Evolutionary conservation across 768 basidiomycete genomes (phyloP).

Genomic region (Serpula lacrymans): DNA sequence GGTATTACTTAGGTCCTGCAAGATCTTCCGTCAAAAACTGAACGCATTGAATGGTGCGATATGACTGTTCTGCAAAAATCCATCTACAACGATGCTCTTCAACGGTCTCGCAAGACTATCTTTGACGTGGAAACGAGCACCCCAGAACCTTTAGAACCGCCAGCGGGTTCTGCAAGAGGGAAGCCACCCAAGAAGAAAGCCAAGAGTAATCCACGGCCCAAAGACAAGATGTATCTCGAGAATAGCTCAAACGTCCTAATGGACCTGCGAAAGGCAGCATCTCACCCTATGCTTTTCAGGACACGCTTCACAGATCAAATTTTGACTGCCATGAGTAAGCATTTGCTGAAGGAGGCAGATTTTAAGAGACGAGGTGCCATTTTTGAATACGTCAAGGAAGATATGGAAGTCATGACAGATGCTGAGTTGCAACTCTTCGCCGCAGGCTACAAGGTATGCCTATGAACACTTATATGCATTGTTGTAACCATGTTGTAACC

Average conservation of each 20-base stretch:
- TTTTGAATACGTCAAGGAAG: slow-evolving; percentile 88
- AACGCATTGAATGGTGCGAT: slow-evolving; percentile 93
- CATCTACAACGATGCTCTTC: slow-evolving; percentile 83
- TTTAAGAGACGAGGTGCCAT: slow-evolving; percentile 81
- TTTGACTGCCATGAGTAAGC: slow-evolving; percentile 71
- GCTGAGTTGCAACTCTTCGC: slow-evolving; percentile 90
- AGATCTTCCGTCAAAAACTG: slow-evolving; percentile 89
- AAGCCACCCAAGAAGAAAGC: slow-evolving; percentile 28
- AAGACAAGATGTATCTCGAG: slow-evolving; percentile 68
- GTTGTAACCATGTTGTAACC: slow-evolving; percentile 7
- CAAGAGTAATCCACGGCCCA: slow-evolving; percentile 41
- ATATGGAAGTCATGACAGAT: slow-evolving; percentile 98
- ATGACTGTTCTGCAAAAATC: slow-evolving; percentile 81
- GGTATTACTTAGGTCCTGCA: slow-evolving; percentile 67
- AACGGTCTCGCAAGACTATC: slow-evolving; percentile 80
- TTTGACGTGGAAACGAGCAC: slow-evolving; percentile 41
- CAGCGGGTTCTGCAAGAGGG: slow-evolving; percentile 18
- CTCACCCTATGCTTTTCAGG: slow-evolving; percentile 96
- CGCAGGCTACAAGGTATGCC: slow-evolving; percentile 75
- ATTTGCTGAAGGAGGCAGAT: slow-evolving; percentile 86
- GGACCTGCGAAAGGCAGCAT: slow-evolving; percentile 95
- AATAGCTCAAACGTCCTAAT: slow-evolving; percentile 93
- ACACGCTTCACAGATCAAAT: slow-evolving; percentile 75
- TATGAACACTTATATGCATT: background rate
- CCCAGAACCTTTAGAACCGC: slow-evolving; percentile 16